Evolutionary conservation across 2,329 filamentous ascomycete species (phyloP), one percentile per base, ranked within the genome.

Genomic region (Epicoccum sorghinum): DNA sequence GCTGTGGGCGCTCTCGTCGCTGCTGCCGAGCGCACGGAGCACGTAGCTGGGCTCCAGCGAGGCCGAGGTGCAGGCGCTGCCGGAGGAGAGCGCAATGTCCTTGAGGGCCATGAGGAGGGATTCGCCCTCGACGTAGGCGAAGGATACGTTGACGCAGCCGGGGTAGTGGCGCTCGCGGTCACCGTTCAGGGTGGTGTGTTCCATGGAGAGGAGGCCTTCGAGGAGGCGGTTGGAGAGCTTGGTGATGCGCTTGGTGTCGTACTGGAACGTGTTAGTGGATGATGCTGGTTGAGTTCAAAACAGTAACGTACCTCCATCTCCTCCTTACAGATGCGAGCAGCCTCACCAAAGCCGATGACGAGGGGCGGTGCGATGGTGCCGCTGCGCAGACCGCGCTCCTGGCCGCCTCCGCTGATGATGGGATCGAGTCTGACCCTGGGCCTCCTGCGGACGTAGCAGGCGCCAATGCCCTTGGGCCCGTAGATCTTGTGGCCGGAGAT

Each of bases 401-500:
- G 95, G 5, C 95, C 95, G 77, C 95, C 95, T 57, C 95, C 95
- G 51, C 87, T 96, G 78, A 99, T 99, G 73, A 99, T 89, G 45
- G 95, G 95, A 55, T 99, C 95, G 53, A 99, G 80, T 76, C 95
- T 90, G 64, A 99, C 95, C 74, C 93, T 88, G 1, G 95, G 95
- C 53, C 95, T 85, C 79, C 95, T 86, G 69, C 95, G 89, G 43
- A 99, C 91, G 71, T 93, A 99, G 79, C 95, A 99, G 54, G 95
- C 95, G 55, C 95, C 95, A 52, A 99, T 90, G 30, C 95, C 95
- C 82, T 96, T 99, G 48, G 95, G 95, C 24, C 95, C 95, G 73
- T 99, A 99, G 49, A 99, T 96, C 79, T 99, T 99, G 80, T 99
- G 95, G 27, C 91, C 93, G 7, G 95, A 98, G 57, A 99, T 97